These are phyloP conservation scores for Aspergillus fischeri DNA, from an alignment of 2,329 filamentous ascomycete genomes.

Conservation along the genomic window DNA sequence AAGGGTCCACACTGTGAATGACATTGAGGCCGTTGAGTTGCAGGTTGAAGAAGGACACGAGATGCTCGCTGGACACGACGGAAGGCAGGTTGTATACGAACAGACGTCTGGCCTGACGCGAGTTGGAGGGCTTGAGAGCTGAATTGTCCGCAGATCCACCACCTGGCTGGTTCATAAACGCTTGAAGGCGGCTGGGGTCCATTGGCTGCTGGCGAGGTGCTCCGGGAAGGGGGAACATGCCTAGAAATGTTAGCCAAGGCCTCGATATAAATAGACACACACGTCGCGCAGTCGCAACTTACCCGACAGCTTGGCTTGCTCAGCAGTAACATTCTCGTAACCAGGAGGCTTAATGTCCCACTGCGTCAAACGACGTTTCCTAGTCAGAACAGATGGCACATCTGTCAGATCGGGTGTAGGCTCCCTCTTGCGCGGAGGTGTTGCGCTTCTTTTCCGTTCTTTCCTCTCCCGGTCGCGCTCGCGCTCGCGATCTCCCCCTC, in stretches of 20 bases:
- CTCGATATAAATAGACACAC: neutral
- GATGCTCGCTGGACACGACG: conserved; percentile 66
- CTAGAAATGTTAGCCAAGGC: conserved; percentile 26
- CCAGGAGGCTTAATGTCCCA: conserved; percentile 99
- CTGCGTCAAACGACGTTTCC: conserved; percentile 90
- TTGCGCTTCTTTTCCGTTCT: conserved; percentile 68
- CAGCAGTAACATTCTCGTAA: conserved; percentile 96
- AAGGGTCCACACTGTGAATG: conserved; percentile 77
- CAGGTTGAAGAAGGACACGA: conserved; percentile 88
- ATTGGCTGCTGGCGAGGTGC: conserved; percentile 92
- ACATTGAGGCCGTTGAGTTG: conserved; percentile 97
- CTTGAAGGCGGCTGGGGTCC: conserved; percentile 89
- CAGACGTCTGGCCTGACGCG: conserved; percentile 88
- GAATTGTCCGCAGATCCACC: conserved; percentile 65
- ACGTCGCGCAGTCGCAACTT: conserved; percentile 15
- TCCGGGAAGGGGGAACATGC: conserved; percentile 97
- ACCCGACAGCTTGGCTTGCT: conserved; percentile 93
- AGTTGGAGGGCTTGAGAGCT: conserved; percentile 87
- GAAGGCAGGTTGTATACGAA: conserved; percentile 78
- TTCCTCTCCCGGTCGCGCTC: conserved; percentile 42
- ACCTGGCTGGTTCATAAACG: conserved; percentile 88
- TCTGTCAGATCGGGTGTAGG: conserved; percentile 93
- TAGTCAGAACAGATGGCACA: conserved; percentile 73
- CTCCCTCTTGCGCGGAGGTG: conserved; percentile 84
- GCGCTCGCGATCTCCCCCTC: conserved; percentile 40